Percentiles rank a stretch among this genome's conserved stretches.
These are phyloP conservation scores for Alternaria sp. DNA, from an alignment of 2,329 filamentous ascomycete species.

Conservation along the genomic window DNA sequence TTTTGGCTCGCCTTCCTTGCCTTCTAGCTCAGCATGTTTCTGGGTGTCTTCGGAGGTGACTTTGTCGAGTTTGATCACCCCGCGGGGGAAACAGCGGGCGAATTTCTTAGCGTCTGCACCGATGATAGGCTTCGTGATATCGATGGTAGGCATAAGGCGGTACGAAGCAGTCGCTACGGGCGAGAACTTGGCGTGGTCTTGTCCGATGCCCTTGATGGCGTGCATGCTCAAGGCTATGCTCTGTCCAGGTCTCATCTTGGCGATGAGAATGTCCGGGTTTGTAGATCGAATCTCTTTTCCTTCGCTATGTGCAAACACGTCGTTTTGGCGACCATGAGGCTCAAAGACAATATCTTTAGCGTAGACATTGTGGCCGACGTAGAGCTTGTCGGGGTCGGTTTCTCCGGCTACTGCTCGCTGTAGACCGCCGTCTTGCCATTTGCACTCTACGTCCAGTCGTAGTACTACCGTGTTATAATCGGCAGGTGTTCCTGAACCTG, in stretches of 20 bases:
- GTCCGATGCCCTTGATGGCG: conserved; percentile 92
- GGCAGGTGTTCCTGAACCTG: conserved; percentile 55
- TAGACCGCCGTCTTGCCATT: conserved; percentile 71
- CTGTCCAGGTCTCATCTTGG: conserved; percentile 92
- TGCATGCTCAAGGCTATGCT: conserved; percentile 87
- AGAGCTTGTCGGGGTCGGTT: conserved; percentile 83
- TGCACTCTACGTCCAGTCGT: conserved; percentile 79
- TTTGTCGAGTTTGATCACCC: conserved; percentile 82
- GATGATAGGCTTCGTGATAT: conserved; percentile 82
- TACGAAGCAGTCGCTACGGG: conserved; percentile 96
- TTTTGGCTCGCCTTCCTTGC: conserved; percentile 80
- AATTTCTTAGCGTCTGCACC: conserved; percentile 91
- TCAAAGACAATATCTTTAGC: conserved; percentile 71
- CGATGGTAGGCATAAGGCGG: conserved; percentile 86
- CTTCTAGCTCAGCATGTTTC: conserved; percentile 70
- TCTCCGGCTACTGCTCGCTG: conserved; percentile 70
- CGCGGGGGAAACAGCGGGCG: conserved; percentile 83
- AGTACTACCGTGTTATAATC: conserved; percentile 91
- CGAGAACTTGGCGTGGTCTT: conserved; percentile 96
- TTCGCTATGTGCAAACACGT: conserved; percentile 42
- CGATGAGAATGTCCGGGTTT: conserved; percentile 92
- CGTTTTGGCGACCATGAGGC: conserved; percentile 69
- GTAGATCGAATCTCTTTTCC: conserved; percentile 76
- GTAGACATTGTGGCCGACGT: conserved; percentile 77
- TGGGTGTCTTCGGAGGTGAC: conserved; percentile 73